A percentile compares a stretch with the other conserved stretches of the same genome.
These are phyloP conservation scores for Daldinia bambusicola DNA, from an alignment of 495 filamentous ascomycete genomes.

Conservation along the genomic window DNA sequence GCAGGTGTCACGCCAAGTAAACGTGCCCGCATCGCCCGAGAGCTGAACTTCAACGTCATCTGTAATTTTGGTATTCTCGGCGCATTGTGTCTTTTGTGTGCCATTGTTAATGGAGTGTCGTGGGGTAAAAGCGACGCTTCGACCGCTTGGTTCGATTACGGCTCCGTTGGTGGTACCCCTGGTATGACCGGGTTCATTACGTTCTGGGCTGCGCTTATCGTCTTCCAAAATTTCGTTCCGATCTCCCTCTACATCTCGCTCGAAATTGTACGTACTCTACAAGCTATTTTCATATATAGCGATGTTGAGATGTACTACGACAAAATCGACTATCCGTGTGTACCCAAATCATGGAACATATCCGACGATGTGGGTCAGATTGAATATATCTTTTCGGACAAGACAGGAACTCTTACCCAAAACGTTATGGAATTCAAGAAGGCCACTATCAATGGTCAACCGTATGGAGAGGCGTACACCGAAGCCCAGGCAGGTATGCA, in stretches of 20 bases:
- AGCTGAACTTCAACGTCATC: slow-evolving; percentile 96
- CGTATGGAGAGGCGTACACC: slow-evolving; percentile 97
- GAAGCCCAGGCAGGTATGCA: slow-evolving; percentile 97
- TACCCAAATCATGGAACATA: slow-evolving; percentile 99
- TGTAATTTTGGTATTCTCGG: slow-evolving; percentile 95
- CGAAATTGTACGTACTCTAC: slow-evolving; percentile 91
- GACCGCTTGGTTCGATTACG: slow-evolving; percentile 85
- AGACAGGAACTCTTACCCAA: slow-evolving; percentile 97
- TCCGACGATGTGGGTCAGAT: slow-evolving; percentile 98
- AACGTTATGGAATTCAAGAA: slow-evolving; percentile 99
- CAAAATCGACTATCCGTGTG: slow-evolving; percentile 89
- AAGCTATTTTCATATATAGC: slow-evolving; percentile 98
- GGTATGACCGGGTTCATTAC: slow-evolving; percentile 90
- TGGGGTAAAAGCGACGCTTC: slow-evolving; percentile 82
- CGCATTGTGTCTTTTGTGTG: slow-evolving; percentile 87
- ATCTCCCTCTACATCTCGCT: slow-evolving; percentile 98
- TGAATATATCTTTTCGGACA: slow-evolving; percentile 99
- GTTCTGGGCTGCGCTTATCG: slow-evolving; percentile 92
- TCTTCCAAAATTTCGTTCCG: slow-evolving; percentile 98
- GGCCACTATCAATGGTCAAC: slow-evolving; percentile 88
- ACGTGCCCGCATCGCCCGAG: slow-evolving; percentile 86
- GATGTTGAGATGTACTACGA: slow-evolving; percentile 97
- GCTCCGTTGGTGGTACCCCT: slow-evolving; percentile 80
- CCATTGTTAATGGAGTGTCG: slow-evolving; percentile 82
- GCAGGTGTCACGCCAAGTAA: slow-evolving; percentile 97